phyloP scores from a whole-genome alignment of 371 early-diverging fungal genomes.

The Actinomucor elegans region DNA sequence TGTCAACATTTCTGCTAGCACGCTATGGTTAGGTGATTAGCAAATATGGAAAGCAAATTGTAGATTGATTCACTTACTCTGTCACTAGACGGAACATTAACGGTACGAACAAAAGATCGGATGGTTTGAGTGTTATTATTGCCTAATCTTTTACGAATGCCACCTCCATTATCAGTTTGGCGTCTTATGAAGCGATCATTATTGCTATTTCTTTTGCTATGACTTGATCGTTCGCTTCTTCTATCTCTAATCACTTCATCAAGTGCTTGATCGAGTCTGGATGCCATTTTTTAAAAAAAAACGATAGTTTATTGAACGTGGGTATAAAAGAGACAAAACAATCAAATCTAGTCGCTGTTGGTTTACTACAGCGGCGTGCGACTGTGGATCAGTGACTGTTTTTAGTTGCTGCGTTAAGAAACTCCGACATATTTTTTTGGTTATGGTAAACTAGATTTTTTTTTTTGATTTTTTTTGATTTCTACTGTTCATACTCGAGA shows the following conservation, averaged over 20 bases:
- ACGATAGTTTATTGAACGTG: no score
- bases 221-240: constrained; percentile 19
- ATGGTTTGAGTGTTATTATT: constrained; percentile 9
- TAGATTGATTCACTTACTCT: constrained; percentile 26
- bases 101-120: constrained; percentile 36
- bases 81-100: constrained; percentile 21
- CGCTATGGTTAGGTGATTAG: no score
- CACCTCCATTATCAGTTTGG: constrained; percentile 2
- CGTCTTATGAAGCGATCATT: constrained; percentile 1
- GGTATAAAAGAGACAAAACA: not conserved
- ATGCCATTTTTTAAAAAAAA: constrained; percentile 28
- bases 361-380: not conserved
- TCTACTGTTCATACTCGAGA: not conserved
- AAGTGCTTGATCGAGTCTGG: constrained; percentile 48
- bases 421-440: no score
- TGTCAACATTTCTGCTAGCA: constrained; percentile 18
- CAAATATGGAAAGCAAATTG: no score
- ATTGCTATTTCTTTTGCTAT: not conserved
- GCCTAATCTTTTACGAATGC: constrained; percentile 33
- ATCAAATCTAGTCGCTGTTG: not conserved
- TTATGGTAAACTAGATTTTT: not conserved
- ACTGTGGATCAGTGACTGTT: not conserved
- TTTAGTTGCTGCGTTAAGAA: no score
- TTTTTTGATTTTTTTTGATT: not conserved
- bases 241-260: constrained; percentile 53